Percentiles rank a stretch among this genome's conserved stretches.
These are phyloP conservation scores for Escallonia herrerae DNA, from an alignment of 129 eudicot species.

Conservation along the genomic window DNA sequence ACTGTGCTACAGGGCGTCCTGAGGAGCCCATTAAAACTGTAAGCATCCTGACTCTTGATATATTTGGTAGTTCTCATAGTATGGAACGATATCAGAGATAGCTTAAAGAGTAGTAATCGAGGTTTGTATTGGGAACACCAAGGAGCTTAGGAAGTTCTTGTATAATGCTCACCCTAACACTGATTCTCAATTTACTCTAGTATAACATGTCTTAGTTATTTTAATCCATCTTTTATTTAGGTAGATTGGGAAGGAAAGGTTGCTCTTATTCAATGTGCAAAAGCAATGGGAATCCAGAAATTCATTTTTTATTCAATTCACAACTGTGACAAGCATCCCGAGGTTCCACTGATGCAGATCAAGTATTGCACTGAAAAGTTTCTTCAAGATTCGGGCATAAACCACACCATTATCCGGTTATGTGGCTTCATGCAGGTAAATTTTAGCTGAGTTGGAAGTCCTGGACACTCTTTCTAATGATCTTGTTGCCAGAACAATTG, in stretches of 20 bases:
- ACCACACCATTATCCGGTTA: constrained; percentile 73
- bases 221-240: constrained; percentile 47
- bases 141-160: background rate
- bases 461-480: background rate
- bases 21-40: constrained; percentile 98
- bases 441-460: background rate
- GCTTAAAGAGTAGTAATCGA: background rate
- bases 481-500: background rate
- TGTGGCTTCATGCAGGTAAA: constrained; percentile 99
- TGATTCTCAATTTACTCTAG: background rate
- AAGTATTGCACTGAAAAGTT: constrained; percentile 95
- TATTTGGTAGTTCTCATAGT: background rate
- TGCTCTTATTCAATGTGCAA: constrained; percentile 99
- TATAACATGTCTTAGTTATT: constrained; percentile 2
- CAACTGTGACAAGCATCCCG: constrained; percentile 99
- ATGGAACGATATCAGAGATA: background rate
- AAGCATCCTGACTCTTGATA: constrained; percentile 15
- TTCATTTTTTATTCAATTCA: constrained; percentile 87
- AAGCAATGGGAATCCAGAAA: constrained; percentile 98
- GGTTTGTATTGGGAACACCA: background rate
- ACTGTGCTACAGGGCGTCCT: constrained; percentile 99
- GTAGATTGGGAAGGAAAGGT: constrained; percentile 99
- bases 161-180: background rate
- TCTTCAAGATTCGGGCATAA: constrained; percentile 72
- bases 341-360: constrained; percentile 97